These are phyloP conservation scores for Inosperma sp. DNA, from an alignment of 768 basidiomycete genomes.

Conservation along the genomic window DNA sequence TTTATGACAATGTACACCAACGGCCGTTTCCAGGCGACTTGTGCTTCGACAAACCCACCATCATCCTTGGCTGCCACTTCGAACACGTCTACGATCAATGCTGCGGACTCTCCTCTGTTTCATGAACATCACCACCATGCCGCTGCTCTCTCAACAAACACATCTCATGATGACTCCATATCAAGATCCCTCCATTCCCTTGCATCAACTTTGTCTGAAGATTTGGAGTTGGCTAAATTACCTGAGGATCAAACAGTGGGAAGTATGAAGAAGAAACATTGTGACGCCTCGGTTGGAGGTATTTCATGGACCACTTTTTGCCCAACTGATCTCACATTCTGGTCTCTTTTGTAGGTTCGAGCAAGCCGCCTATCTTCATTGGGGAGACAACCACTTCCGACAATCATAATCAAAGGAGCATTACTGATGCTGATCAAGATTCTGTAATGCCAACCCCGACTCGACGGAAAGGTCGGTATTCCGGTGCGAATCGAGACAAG, in stretches of 20 bases:
- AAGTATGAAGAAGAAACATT: too few species aligned
- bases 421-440: too few species aligned
- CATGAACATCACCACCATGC: conserved; percentile 30
- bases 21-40: conserved; percentile 38
- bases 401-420: too few species aligned
- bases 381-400: too few species aligned
- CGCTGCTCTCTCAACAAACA: conserved; percentile 31
- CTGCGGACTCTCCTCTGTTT: conserved; percentile 17
- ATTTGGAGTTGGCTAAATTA: not conserved
- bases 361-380: too few species aligned
- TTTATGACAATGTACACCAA: conserved; percentile 47
- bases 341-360: too few species aligned
- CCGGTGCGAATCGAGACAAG: too few species aligned
- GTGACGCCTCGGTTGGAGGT: too few species aligned
- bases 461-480: too few species aligned
- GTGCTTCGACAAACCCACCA: conserved; percentile 30
- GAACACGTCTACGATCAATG: conserved; percentile 3
- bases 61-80: conserved; percentile 4
- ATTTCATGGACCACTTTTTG: too few species aligned
- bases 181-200: conserved; percentile 55
- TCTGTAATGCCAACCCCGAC: too few species aligned
- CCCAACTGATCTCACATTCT: too few species aligned
- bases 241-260: conserved; percentile 28
- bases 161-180: conserved; percentile 32
- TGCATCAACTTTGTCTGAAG: conserved; percentile 17